A percentile compares a stretch with the other conserved stretches of the same genome.
These are phyloP conservation scores for Galerina sulciceps DNA, from an alignment of 768 basidiomycete genomes.

Conservation along the genomic window DNA sequence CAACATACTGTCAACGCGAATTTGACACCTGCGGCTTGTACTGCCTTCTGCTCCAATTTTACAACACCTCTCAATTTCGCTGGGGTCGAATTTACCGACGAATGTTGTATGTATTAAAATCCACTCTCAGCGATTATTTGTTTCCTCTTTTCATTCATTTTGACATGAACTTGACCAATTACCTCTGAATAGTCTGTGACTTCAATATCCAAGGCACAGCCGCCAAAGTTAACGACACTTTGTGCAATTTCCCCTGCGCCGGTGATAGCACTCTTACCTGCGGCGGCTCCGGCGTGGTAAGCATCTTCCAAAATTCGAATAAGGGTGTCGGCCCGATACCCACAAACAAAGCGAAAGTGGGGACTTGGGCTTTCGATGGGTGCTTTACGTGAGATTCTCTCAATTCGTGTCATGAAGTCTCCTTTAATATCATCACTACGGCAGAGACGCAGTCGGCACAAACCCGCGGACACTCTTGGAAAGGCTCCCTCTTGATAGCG, in stretches of 20 bases:
- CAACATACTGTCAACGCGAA: constrained; percentile 9
- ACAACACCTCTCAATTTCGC: constrained; percentile 20
- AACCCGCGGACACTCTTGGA: constrained; percentile 15
- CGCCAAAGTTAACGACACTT: constrained; percentile 10
- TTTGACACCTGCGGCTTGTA: constrained; percentile 26
- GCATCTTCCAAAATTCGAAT: constrained; percentile 18
- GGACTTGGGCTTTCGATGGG: constrained; percentile 15
- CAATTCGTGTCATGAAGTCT: background rate
- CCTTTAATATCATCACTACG: too few species aligned
- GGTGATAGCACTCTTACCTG: constrained; percentile 20
- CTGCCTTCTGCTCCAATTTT: constrained; percentile 21
- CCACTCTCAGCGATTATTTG: background rate
- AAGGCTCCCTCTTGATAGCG: constrained; percentile 14
- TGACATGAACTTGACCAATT: background rate
- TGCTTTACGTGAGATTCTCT: constrained; percentile 17
- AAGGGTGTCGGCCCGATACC: constrained; percentile 15
- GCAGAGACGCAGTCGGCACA: constrained; percentile 11
- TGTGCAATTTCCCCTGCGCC: constrained; percentile 19
- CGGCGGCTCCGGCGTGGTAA: constrained; percentile 16
- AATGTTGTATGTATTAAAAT: constrained; percentile 20
- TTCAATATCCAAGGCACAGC: constrained; percentile 26
- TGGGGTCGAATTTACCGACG: constrained; percentile 21
- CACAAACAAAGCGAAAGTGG: constrained; percentile 17
- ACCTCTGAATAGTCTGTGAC: constrained; percentile 18
- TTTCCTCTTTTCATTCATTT: background rate